A percentile compares a stretch with the other conserved stretches of the same genome.
These are phyloP conservation scores for Amborella trichopoda DNA, from an alignment of 164 flowering plant genomes.

Conservation along the genomic window DNA sequence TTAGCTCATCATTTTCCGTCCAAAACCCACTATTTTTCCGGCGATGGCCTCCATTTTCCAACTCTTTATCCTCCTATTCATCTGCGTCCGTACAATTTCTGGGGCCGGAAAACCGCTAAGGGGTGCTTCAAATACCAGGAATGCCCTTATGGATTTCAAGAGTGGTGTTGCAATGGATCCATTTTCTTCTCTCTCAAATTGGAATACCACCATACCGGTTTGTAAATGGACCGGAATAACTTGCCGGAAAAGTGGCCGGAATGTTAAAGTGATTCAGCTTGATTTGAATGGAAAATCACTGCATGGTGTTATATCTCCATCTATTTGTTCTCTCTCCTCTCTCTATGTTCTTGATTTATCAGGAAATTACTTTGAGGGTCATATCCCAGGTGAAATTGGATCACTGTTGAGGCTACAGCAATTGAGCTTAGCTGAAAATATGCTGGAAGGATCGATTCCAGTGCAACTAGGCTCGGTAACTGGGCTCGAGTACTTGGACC, in stretches of 20 bases:
- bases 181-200: conserved; percentile 22
- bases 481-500: conserved; percentile 41
- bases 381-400: conserved; percentile 55
- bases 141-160: too few species aligned
- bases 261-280: conserved; percentile 38
- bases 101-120: too few species aligned
- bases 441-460: conserved; percentile 53
- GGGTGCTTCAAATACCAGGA: too few species aligned
- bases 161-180: conserved; percentile 41
- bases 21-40: too few species aligned
- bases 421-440: conserved; percentile 52
- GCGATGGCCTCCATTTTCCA: background rate
- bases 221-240: conserved; percentile 72
- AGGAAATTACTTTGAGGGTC: conserved; percentile 47
- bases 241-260: conserved; percentile 24
- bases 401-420: conserved; percentile 30
- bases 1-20: too few species aligned
- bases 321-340: conserved; percentile 37
- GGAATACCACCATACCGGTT: conserved; percentile 45
- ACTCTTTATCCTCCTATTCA: conserved; percentile 8
- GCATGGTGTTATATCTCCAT: conserved; percentile 51
- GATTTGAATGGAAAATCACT: conserved; percentile 43
- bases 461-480: conserved; percentile 36
- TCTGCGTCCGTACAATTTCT: too few species aligned
- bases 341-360: conserved; percentile 61